These are phyloP conservation scores for Physaria fendleri DNA, from an alignment of 345 rosid species.

Conservation along the genomic window DNA sequence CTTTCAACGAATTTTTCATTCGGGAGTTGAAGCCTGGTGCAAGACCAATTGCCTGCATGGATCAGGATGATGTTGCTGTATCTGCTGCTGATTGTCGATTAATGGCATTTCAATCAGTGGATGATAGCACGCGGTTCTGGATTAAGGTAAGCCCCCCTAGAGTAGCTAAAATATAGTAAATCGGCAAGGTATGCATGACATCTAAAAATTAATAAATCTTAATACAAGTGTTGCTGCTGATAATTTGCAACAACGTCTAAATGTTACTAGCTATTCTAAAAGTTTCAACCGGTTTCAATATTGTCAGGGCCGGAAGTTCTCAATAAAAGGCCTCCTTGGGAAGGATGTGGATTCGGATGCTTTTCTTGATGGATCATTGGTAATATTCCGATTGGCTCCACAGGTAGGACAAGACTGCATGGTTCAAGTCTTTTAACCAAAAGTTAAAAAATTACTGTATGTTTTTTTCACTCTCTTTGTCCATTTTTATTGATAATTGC, in stretches of 20 bases:
- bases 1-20: conserved; percentile 90
- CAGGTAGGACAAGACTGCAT: conserved; percentile 36
- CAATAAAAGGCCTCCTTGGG: conserved; percentile 83
- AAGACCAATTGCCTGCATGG: conserved; percentile 62
- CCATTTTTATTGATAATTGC: conserved; percentile 10
- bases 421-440: not conserved
- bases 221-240: not conserved
- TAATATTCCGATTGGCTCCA: conserved; percentile 93
- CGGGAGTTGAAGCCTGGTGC: conserved; percentile 86
- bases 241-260: not conserved
- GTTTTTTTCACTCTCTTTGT: not conserved
- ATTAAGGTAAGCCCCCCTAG: conserved; percentile 54
- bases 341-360: conserved; percentile 42
- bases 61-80: conserved; percentile 60
- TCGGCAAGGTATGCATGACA: not conserved
- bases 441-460: not conserved
- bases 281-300: not conserved
- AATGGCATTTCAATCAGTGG: conserved; percentile 62
- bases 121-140: conserved; percentile 78
- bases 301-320: conserved; percentile 76
- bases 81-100: conserved; percentile 91
- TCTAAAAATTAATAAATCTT: not conserved
- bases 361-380: conserved; percentile 67
- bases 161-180: not conserved
- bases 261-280: not conserved